Evolutionary conservation across 2,329 filamentous ascomycete genomes (phyloP), one percentile per base, ranked within the genome.

Genomic region (Blastomyces percursus): DNA sequence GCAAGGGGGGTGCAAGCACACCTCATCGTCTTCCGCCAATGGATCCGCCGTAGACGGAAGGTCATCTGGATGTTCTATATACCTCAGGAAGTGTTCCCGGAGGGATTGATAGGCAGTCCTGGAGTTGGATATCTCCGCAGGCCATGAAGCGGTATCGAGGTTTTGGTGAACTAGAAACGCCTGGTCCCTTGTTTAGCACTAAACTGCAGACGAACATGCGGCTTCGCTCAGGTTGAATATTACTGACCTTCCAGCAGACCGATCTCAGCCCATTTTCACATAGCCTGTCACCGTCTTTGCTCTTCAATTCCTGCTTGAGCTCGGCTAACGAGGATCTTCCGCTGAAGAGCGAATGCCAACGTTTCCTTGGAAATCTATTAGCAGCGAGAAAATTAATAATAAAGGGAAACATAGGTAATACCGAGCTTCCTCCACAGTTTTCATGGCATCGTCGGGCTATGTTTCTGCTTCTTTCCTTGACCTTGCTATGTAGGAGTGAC

Each of bases 211-310:
- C 42, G 46, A 55, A 38, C 2, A 42, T 63, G 32, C 0, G 21
- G n/a, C 21, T 38, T 57, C 32, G 16, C 35, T 12, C 1, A 42
- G 44, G 57, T 21, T 32, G 30, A 59, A 44, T 21, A 14, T 61
- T 65, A 61, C 68, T 69, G 71, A 88, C 89, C 84, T 96, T 96
- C 93, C 93, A 97, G 75, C 89, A 96, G 46, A 95, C 82, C 2
- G 93, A 96, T 62, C 92, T 86, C 66, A 91, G 84, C 16, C 90
- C 91, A 56, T 85, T 80, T 61, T 86, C 77, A 72, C 88, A 91
- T 58, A 87, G 85, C 69, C 82, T 88, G 12, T 74, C 74, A 19
- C 81, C 74, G 21, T 82, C 72, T 69, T 85, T 82, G 66, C 82
- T 77, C 72, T 81, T 84, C 60, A 90, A 81, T n/a, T 85, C 84